Evolutionary conservation across 139 green algal species (phyloP), one percentile per base, ranked within the genome.

Genomic region (Coelastrella sp.): DNA sequence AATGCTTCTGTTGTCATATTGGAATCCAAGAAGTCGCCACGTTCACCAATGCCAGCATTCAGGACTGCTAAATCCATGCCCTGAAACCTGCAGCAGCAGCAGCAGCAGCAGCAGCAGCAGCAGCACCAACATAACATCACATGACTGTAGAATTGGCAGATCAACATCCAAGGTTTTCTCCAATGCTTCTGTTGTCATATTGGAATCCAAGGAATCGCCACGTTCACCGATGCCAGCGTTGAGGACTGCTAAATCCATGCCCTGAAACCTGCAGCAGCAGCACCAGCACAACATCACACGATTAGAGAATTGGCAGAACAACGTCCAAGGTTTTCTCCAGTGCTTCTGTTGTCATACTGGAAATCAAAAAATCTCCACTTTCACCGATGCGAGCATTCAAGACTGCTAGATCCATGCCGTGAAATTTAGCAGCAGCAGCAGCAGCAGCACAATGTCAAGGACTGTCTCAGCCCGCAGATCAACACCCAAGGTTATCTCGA

Each of bases 351-450:
- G 74, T 87, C n/a, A 4, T n/a, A 61, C 10, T 7, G 10, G 57
- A 7, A n/a, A 90, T 85, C 47, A 95, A 86, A 23, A 92, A 85
- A 14, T 90, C n/a, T 4, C 94, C 95, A 47, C 78, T 87, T 83
- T 98, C 96, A 0, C 81, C 90, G 73, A 98, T 96, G 66, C 96
- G 96, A 32, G 97, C 97, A 82, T 98, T 98, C 3, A 98, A 91
- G 23, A 97, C 76, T 0, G 89, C 94, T 64, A 96, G 73, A 66
- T 97, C 92, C 7, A 97, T 86, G 2, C 81, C 13, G 22, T 91
- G 91, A 81, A 89, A 93, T 91, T 65, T 14, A 71, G 64, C 64
- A 3, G 3, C 32, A 47, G 32, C 32, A 47, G 32, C 32, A 47
- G 32, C 32, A 47, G 32, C 32, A 47, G 32, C 32, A 47, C 32